These are phyloP conservation scores for Boletus fagicola DNA, from an alignment of 768 basidiomycete genomes.

Conservation along the genomic window DNA sequence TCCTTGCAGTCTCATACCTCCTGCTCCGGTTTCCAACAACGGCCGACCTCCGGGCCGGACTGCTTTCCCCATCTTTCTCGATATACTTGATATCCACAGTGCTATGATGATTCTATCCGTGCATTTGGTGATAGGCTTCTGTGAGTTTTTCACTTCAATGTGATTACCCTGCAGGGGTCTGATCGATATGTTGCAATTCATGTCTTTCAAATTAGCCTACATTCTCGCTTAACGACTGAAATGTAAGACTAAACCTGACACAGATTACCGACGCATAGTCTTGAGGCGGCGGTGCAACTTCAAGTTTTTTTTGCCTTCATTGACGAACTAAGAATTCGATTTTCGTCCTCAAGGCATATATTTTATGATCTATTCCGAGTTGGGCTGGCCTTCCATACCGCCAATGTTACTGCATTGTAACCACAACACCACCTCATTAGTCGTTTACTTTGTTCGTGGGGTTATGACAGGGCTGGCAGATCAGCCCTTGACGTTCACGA, in stretches of 20 bases:
- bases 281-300: background rate
- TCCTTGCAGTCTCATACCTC: background rate
- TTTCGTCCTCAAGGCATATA: background rate
- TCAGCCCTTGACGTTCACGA: background rate
- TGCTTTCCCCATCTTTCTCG: background rate
- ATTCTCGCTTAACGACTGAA: constrained; percentile 25
- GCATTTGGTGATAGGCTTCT: too few species aligned
- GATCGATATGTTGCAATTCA: background rate
- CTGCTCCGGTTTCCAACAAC: background rate
- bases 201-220: background rate
- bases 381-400: background rate
- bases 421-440: background rate
- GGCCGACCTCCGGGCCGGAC: background rate
- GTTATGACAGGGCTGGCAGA: background rate
- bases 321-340: background rate
- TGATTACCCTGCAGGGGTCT: background rate
- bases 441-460: background rate
- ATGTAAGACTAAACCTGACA: background rate
- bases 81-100: background rate
- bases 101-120: background rate
- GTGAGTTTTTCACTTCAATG: too few species aligned
- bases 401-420: background rate
- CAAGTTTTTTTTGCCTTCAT: background rate
- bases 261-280: background rate
- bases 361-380: background rate